Evolutionary conservation across 768 basidiomycete species (phyloP).

Genomic region (Trichaptum fuscoviolaceum): DNA sequence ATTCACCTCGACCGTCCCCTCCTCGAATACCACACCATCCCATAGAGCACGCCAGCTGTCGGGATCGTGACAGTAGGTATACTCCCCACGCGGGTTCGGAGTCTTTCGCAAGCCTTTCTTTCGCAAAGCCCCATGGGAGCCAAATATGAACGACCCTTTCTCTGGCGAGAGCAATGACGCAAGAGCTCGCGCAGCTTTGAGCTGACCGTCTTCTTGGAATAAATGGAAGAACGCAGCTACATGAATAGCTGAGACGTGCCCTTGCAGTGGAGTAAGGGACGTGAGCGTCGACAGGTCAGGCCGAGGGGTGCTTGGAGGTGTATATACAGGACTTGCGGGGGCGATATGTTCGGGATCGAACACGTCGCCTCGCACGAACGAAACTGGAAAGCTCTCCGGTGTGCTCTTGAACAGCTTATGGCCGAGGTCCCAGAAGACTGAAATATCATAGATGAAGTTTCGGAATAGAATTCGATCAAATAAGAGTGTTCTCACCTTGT

Average conservation of each 20-base stretch:
- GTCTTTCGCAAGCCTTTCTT: conserved; percentile 11
- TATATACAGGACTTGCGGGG: conserved; percentile 19
- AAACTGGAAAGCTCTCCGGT: conserved; percentile 45
- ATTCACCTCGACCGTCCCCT: background rate
- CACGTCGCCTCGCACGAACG: conserved; percentile 51
- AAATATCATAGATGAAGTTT: background rate
- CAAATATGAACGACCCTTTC: conserved; percentile 27
- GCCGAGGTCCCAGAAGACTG: conserved; percentile 59
- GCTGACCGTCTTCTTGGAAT: conserved; percentile 23
- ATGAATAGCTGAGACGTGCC: conserved; percentile 44
- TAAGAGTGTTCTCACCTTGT: conserved; percentile 22
- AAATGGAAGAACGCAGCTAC: conserved; percentile 43
- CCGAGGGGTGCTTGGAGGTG: conserved; percentile 8
- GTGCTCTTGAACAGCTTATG: conserved; percentile 55
- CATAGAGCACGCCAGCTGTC: conserved; percentile 25
- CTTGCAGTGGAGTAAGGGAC: conserved; percentile 41
- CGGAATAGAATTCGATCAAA: background rate
- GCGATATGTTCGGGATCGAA: conserved; percentile 42
- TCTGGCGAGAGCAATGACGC: conserved; percentile 23
- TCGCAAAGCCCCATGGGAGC: conserved; percentile 19
- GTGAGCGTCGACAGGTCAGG: conserved; percentile 28
- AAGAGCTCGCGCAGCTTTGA: conserved; percentile 19
- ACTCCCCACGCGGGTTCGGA: background rate
- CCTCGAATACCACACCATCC: conserved; percentile 14
- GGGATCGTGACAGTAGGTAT: conserved; percentile 23